Evolutionary conservation across 1,284 basidiomycete species (phyloP), one percentile per base, ranked within the genome.

Genomic region (Amylostereum areolatum): DNA sequence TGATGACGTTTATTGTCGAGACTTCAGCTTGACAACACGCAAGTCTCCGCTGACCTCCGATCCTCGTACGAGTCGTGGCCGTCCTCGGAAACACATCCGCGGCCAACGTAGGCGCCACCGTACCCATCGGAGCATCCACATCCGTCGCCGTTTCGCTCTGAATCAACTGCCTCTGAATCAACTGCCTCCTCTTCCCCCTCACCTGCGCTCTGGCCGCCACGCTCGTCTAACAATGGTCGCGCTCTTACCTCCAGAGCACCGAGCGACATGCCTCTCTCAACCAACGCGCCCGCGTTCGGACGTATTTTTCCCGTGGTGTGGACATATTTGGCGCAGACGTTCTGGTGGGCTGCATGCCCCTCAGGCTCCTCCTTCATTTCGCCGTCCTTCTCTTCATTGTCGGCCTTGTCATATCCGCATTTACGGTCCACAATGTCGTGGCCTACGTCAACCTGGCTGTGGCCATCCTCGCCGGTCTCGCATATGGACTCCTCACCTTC

Each of bases 271-370:
- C 32, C n/a, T 32, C 29, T 8, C 40, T 45, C 3, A n/a, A 43
- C 5, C 42, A 43, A n/a, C 39, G 18, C 18, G 49, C 49, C 9
- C 49, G 33, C 2, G 47, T 47, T 33, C 45, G 34, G 3, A 34
- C 31, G 1, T 50, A 42, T 12, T 41, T 46, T 34, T 9, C 33
- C 4, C 27, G 39, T 5, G 37, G 37, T n/a, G 37, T 39, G 5
- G 37, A 39, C 27, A 12, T 12, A 5, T 39, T 18, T n/a, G 6
- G 12, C 5, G 27, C 27, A 25, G 12, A n/a, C 37, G 37, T 6
- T 6, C n/a, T 39, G n/a, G 37, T 39, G n/a, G 27, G 27, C 12
- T 5, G n/a, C 37, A 39, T n/a, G 18, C 49, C 45, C 18, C 2
- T 39, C 12, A 25, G n/a, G 6, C 6, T 25, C 37, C 12, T 39